phyloP scores from a whole-genome alignment of 768 basidiomycete species.

The Hemileccinum rubropunctum region DNA sequence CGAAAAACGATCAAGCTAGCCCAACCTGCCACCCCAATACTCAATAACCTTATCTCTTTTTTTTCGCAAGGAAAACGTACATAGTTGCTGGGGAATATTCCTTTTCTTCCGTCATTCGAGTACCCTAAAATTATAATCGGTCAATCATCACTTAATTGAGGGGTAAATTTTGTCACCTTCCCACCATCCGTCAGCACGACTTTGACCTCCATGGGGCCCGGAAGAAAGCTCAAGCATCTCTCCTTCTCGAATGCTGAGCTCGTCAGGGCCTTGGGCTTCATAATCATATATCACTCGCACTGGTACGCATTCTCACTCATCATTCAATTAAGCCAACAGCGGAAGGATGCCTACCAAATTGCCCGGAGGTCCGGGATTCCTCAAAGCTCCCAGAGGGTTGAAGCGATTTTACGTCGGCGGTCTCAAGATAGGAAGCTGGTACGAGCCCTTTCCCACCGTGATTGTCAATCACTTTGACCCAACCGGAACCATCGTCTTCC shows the following conservation, averaged over 20 bases:
- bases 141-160: constrained; percentile 22
- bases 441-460: constrained; percentile 68
- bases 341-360: constrained; percentile 46
- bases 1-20: constrained; percentile 32
- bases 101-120: constrained; percentile 57
- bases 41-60: constrained; percentile 21
- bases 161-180: constrained; percentile 54
- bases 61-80: constrained; percentile 44
- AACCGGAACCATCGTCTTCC: constrained; percentile 82
- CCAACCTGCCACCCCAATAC: constrained; percentile 44
- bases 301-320: constrained; percentile 26
- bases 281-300: constrained; percentile 86
- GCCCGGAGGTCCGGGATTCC: constrained; percentile 36
- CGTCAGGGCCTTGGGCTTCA: constrained; percentile 67
- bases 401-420: constrained; percentile 28
- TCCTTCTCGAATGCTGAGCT: constrained; percentile 60
- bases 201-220: constrained; percentile 57
- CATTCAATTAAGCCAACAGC: constrained; percentile 1
- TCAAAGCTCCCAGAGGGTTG: constrained; percentile 12
- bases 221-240: constrained; percentile 62
- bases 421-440: constrained; percentile 77
- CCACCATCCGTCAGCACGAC: constrained; percentile 83
- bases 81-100: constrained; percentile 88
- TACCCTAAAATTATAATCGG: constrained; percentile 46
- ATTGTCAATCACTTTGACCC: constrained; percentile 70